These are phyloP conservation scores for Fusarium subglutinans DNA, from an alignment of 2,329 filamentous ascomycete species.

Conservation along the genomic window DNA sequence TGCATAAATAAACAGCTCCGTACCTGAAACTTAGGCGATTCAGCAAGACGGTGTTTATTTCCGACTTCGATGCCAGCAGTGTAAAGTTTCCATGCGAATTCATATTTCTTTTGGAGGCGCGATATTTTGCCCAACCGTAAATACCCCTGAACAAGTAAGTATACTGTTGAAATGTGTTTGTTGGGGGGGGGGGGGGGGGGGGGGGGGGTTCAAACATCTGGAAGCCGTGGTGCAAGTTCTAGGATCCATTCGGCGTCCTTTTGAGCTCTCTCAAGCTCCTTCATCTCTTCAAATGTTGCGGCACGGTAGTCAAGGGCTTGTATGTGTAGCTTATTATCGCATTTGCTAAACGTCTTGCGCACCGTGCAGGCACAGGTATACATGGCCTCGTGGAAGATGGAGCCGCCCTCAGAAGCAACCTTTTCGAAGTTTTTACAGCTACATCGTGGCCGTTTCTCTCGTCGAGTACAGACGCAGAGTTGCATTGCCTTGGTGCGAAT, in stretches of 20 bases:
- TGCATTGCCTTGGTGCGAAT: slow-evolving; percentile 49
- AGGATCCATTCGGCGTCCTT: slow-evolving; percentile 55
- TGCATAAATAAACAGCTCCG: neutral
- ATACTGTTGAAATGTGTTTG: neutral
- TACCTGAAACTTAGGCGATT: slow-evolving; percentile 49
- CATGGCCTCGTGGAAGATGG: slow-evolving; percentile 55
- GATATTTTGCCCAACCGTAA: slow-evolving; percentile 54
- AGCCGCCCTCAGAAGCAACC: slow-evolving; percentile 45
- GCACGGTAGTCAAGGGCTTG: slow-evolving; percentile 54
- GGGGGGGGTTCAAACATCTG: slow-evolving; percentile 47
- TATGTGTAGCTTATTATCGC: slow-evolving; percentile 50
- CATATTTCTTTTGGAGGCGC: slow-evolving; percentile 49
- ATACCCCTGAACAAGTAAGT: slow-evolving; percentile 49
- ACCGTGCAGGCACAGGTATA: slow-evolving; percentile 51
- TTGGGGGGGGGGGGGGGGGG: neutral
- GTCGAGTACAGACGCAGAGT: slow-evolving; percentile 47
- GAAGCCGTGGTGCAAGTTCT: slow-evolving; percentile 52
- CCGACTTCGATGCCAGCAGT: slow-evolving; percentile 51
- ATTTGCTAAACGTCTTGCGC: slow-evolving; percentile 51
- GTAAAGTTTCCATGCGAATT: slow-evolving; percentile 53
- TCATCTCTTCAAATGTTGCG: slow-evolving; percentile 52
- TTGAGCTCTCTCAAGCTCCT: slow-evolving; percentile 50
- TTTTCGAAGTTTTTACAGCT: slow-evolving; percentile 52
- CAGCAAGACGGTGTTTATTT: slow-evolving; percentile 39
- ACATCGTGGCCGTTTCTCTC: slow-evolving; percentile 50